Percentiles rank a stretch among this genome's conserved stretches.
Conservation (phyloP, 2,329 filamentous ascomycete species). For the Leptographium radiaticola region DNA sequence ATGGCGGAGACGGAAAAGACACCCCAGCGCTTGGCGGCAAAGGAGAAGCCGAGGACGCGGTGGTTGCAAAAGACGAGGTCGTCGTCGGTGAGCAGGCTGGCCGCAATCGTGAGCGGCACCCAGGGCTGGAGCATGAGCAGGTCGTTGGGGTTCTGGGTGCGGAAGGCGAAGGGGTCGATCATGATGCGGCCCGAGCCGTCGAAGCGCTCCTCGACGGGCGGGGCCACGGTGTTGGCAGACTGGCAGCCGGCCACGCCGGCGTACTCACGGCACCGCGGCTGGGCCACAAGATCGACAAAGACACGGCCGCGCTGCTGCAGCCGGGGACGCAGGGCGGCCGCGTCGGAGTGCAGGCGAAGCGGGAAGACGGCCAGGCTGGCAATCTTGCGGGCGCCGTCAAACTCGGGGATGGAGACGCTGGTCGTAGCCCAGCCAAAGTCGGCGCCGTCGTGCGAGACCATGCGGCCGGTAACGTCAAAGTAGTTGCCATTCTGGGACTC, state of each 20-base stretch:
- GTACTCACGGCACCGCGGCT: conserved; percentile 31
- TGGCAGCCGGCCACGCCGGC: conserved; percentile 23
- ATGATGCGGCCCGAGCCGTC: conserved; percentile 24
- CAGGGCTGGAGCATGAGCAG: conserved; percentile 16
- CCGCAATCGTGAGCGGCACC: conserved; percentile 9
- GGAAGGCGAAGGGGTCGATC: conserved; percentile 25
- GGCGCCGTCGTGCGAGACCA: conserved; percentile 35
- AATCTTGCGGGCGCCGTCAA: conserved; percentile 30
- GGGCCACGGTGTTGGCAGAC: conserved; percentile 15
- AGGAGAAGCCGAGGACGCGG: conserved; percentile 31
- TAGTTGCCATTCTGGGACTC: conserved; percentile 1
- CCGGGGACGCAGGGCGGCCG: conserved; percentile 19
- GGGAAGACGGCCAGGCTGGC: conserved; percentile 30
- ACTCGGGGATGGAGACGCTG: conserved; percentile 25
- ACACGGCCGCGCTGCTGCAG: conserved; percentile 27
- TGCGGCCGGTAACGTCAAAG: conserved; percentile 22
- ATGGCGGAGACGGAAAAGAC: background rate
- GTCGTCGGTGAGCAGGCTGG: conserved; percentile 16
- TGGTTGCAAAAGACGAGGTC: conserved; percentile 20
- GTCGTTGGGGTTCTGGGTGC: conserved; percentile 18
- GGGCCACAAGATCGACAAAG: conserved; percentile 29
- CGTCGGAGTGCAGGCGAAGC: conserved; percentile 27
- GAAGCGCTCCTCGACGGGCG: conserved; percentile 17
- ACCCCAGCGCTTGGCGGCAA: conserved; percentile 17
- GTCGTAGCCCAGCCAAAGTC: conserved; percentile 27